Percentiles rank a stretch among this genome's conserved stretches.
Evolutionary conservation across 2,329 filamentous ascomycete genomes (phyloP).

Genomic region (Fusarium sp.): DNA sequence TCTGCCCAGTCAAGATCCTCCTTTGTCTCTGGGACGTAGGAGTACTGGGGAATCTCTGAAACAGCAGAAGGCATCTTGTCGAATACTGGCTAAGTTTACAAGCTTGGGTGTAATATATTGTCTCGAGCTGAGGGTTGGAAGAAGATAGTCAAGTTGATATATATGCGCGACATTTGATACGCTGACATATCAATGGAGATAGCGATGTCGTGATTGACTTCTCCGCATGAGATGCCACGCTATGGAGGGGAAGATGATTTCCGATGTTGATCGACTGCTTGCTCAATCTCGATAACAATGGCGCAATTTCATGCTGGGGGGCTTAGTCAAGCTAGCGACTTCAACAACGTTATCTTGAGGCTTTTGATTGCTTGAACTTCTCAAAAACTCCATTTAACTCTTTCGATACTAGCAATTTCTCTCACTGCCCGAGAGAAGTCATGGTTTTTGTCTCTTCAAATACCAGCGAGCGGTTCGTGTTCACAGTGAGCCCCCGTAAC

Average conservation of each 20-base stretch:
- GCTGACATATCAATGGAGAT: background rate
- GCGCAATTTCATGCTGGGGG: background rate
- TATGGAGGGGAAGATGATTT: background rate
- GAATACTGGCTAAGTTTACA: background rate
- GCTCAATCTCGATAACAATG: background rate
- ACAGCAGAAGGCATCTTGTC: background rate
- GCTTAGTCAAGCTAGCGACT: background rate
- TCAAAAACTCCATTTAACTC: fast-evolving
- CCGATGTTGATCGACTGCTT: background rate
- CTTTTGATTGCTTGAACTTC: fast-evolving
- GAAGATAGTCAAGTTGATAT: background rate
- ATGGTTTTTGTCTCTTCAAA: fast-evolving
- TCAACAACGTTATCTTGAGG: background rate
- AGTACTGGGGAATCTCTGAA: conserved; percentile 37
- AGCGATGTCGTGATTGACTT: background rate
- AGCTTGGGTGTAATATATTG: too few species aligned
- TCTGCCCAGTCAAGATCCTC: conserved; percentile 52
- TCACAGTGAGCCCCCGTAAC: fast-evolving
- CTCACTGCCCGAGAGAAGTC: fast-evolving
- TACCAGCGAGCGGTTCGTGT: fast-evolving
- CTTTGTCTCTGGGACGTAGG: conserved; percentile 50
- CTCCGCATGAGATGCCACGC: background rate
- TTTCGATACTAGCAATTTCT: fast-evolving
- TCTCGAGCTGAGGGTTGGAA: background rate
- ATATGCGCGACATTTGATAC: background rate